Conservation (phyloP, 2,329 filamentous ascomycete species). For the Alternaria triticina region DNA sequence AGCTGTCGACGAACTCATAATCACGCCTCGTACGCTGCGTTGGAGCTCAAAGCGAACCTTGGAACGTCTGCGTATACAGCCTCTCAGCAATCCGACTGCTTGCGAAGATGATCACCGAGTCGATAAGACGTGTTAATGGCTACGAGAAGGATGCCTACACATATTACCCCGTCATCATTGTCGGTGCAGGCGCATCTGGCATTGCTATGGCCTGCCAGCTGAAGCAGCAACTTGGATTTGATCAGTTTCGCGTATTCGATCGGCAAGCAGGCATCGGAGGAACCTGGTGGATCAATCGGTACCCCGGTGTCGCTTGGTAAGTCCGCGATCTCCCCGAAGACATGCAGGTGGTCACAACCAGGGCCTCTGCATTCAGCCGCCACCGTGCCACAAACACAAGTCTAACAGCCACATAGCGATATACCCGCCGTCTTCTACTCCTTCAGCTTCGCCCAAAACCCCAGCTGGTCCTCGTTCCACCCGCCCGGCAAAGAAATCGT, state of each 20-base stretch:
- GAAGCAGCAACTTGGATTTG: constrained; percentile 63
- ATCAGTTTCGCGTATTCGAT: constrained; percentile 68
- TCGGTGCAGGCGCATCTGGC: constrained; percentile 68
- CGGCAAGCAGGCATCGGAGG: constrained; percentile 64
- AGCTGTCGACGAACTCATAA: background rate
- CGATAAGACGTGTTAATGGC: constrained; percentile 47
- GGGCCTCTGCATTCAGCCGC: background rate
- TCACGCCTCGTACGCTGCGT: background rate
- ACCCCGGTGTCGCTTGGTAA: constrained; percentile 54
- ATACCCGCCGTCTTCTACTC: constrained; percentile 64
- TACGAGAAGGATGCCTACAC: constrained; percentile 50
- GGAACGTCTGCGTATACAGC: background rate
- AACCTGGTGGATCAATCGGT: constrained; percentile 69
- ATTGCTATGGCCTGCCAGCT: constrained; percentile 67
- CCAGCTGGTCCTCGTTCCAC: constrained; percentile 58
- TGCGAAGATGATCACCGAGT: constrained; percentile 38
- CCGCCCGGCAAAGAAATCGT: constrained; percentile 59
- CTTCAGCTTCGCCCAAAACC: constrained; percentile 62
- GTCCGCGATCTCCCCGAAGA: constrained; percentile 1
- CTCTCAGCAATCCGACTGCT: background rate
- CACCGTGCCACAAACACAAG: background rate
- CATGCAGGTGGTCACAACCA: background rate
- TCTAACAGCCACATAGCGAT: constrained; percentile 32
- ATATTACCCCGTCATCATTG: constrained; percentile 59
- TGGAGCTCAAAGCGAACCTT: background rate